Base-by-base conservation (phyloP, 2,329 filamentous ascomycete genomes). In the Fusarium phyllophilum region DNA sequence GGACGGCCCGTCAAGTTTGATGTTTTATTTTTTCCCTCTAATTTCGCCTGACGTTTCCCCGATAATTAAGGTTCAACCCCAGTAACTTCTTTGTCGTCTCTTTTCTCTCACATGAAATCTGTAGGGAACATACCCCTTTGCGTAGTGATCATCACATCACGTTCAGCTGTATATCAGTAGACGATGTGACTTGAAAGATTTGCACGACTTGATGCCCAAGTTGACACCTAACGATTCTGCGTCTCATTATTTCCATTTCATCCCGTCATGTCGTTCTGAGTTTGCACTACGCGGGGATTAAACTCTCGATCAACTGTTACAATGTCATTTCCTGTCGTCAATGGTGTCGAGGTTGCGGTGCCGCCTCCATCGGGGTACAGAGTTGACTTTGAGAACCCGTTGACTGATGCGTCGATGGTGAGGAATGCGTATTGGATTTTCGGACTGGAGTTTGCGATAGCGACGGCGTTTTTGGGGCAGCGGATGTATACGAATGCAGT, bases 401-500 rank as follows among this genome's bases (percentile, higher is more conserved):
- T 33, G 22, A 68, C 65, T 7, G 45, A 68, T 24, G 45, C 29
- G 14, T 60, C 45, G 12, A 68, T 68, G 65, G 46, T 68, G 6
- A 45, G 62, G 22, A 68, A 67, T 46, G 65, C 65, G 1, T 68
- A 67, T 46, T 68, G 63, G 45, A 68, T 68, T 9, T 68, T 68
- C 0, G 63, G 65, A 6, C 13, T 68, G 12, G 65, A 68, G 24
- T 68, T 68, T 52, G 39, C 54, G 2, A 41, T 68, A 31, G 65
- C 65, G 39, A 68, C 62, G 34, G 29, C 20, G 5, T 68, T 68
- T 22, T 20, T 68, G 22, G 65, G 62, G 0, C 65, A 68, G 29
- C 62, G 65, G 17, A 67, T 68, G 65, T 68, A 68, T 31, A 68
- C 65, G 5, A 68, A 68, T 46, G 62, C 39, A 5, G 62, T 68